phyloP scores from a whole-genome alignment of 495 filamentous ascomycete species.

The Durotheca rogersii region DNA sequence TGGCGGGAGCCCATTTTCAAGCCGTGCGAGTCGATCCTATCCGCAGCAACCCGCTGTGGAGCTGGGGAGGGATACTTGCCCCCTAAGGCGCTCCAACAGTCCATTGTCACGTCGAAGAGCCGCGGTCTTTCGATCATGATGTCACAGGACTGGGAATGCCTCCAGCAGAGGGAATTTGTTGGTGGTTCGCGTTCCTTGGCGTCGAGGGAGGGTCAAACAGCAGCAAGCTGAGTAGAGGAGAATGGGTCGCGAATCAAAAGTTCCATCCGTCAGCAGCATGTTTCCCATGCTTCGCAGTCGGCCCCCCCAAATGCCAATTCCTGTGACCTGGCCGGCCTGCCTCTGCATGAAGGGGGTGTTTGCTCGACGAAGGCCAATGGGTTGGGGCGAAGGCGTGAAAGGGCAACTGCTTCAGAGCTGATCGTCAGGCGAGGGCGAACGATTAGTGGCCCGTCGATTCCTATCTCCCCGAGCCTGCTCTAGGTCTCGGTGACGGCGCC shows the following conservation, averaged over 20 bases:
- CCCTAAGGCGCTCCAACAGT: conserved; percentile 13
- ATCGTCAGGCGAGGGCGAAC: conserved; percentile 2
- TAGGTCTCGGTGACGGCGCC: not conserved
- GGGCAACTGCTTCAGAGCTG: conserved; percentile 1
- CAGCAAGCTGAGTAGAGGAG: not conserved
- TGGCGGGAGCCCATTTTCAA: not conserved
- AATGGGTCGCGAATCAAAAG: not conserved
- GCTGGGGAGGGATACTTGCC: conserved; percentile 10
- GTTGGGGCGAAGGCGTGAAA: conserved; percentile 2
- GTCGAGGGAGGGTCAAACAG: conserved; percentile 14
- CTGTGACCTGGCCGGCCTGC: not conserved
- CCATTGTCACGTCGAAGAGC: conserved; percentile 10
- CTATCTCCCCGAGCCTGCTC: conserved; percentile 1
- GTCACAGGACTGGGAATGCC: conserved; percentile 15
- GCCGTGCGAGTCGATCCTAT: conserved; percentile 20
- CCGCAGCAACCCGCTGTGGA: conserved; percentile 28
- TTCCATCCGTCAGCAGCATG: not conserved
- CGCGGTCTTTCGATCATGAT: conserved; percentile 29
- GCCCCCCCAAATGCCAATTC: not conserved
- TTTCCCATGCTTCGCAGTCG: not conserved
- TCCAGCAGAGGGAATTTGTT: conserved; percentile 20
- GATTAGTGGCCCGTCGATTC: conserved; percentile 5
- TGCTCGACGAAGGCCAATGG: conserved; percentile 7
- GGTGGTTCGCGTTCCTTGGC: conserved; percentile 20
- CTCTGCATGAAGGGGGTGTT: not conserved